Conservation (phyloP, 148 eudicot species). For the Amaranthus palmeri region DNA sequence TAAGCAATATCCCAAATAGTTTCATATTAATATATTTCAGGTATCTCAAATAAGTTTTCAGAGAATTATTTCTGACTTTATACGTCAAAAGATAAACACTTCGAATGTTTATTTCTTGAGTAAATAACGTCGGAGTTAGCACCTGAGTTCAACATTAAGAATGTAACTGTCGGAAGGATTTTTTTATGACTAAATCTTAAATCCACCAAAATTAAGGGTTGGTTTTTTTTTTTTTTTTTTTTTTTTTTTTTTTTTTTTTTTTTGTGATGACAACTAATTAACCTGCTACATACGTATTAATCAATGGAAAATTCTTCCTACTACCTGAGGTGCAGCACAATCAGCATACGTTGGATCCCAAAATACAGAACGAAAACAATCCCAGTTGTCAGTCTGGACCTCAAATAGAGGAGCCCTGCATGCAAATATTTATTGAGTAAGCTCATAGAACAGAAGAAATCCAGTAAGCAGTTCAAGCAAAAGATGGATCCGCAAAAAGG, state of each 20-base stretch:
- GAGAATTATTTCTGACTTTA: no score
- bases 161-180: no score
- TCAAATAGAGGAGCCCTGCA: conserved; percentile 97
- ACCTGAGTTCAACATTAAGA: no score
- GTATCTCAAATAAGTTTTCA: no score
- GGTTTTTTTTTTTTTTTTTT: neutral
- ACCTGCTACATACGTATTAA: neutral
- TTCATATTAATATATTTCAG: no score
- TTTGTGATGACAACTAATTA: neutral
- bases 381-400: conserved; percentile 89
- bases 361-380: conserved; percentile 70
- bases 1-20: no score
- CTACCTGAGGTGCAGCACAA: conserved; percentile 98
- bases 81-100: no score
- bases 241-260: neutral
- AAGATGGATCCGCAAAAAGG: no score
- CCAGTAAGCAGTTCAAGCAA: neutral
- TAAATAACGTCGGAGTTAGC: no score
- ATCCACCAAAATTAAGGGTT: neutral
- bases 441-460: conserved; percentile 8
- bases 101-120: no score
- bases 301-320: conserved; percentile 24
- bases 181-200: neutral
- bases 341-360: conserved; percentile 95
- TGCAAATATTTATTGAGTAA: conserved; percentile 13